A percentile compares a stretch with the other conserved stretches of the same genome.
Conservation (phyloP, 2,329 filamentous ascomycete species). For the Aphanocladium album region DNA sequence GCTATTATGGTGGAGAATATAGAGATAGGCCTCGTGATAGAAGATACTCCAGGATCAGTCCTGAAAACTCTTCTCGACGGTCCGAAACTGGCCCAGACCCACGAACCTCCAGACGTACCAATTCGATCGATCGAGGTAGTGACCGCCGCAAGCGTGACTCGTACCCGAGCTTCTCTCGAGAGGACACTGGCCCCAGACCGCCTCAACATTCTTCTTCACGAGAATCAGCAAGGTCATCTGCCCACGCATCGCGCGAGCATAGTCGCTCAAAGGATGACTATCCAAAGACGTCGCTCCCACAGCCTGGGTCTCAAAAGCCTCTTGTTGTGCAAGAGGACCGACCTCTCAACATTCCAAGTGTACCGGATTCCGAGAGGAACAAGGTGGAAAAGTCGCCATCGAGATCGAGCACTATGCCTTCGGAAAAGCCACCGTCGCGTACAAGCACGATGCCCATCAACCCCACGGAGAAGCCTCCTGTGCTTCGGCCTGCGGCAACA, state of each 20-base stretch:
- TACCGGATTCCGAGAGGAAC: not conserved
- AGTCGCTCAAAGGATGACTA: constrained; percentile 38
- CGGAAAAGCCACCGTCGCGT: constrained; percentile 3
- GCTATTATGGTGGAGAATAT: constrained; percentile 26
- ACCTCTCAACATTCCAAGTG: constrained; percentile 9
- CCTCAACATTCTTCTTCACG: not conserved
- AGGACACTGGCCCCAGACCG: not conserved
- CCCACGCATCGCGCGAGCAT: constrained; percentile 24
- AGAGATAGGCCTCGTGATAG: constrained; percentile 10
- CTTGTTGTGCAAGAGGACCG: constrained; percentile 32
- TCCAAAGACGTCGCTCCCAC: constrained; percentile 24
- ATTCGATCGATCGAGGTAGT: constrained; percentile 29
- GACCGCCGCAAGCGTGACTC: constrained; percentile 24
- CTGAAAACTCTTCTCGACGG: constrained; percentile 4
- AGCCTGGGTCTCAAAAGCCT: constrained; percentile 30
- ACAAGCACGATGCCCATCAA: constrained; percentile 5
- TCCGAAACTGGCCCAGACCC: constrained; percentile 23
- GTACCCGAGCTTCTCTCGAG: constrained; percentile 19
- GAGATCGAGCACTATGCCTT: not conserved
- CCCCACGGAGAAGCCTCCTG: constrained; percentile 9
- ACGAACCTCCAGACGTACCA: constrained; percentile 22
- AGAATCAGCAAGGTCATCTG: constrained; percentile 15
- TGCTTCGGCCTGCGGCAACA: constrained; percentile 1
- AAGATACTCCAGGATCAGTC: not conserved
- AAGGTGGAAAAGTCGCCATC: not conserved